These are phyloP conservation scores for Ricinus communis DNA, from an alignment of 345 rosid species.

Conservation along the genomic window DNA sequence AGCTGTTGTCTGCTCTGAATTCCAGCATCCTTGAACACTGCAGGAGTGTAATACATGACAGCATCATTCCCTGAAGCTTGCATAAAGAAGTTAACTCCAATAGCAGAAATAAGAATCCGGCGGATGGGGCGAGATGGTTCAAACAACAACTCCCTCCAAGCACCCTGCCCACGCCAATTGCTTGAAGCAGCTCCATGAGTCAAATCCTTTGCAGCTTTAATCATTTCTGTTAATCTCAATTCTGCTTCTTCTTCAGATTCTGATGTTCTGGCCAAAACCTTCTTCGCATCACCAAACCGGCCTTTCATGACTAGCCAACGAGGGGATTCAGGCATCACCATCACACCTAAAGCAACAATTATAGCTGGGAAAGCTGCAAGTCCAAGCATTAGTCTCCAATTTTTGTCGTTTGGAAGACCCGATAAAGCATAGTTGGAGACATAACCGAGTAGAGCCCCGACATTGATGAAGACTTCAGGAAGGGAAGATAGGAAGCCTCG, in stretches of 20 bases:
- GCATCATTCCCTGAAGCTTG: slow-evolving; percentile 69
- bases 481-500: slow-evolving; percentile 66
- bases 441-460: slow-evolving; percentile 67
- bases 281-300: slow-evolving; percentile 46
- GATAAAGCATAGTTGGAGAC: slow-evolving; percentile 54
- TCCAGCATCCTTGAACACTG: slow-evolving; percentile 47
- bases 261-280: slow-evolving; percentile 48
- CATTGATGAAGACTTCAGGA: slow-evolving; percentile 64
- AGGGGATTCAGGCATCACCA: slow-evolving; percentile 76
- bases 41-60: slow-evolving; percentile 54
- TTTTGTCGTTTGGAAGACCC: slow-evolving; percentile 43
- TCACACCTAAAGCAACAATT: slow-evolving; percentile 45
- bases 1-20: slow-evolving; percentile 37
- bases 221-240: slow-evolving; percentile 38
- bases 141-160: slow-evolving; percentile 43
- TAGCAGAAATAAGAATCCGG: slow-evolving; percentile 44
- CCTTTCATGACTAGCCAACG: slow-evolving; percentile 68
- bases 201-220: slow-evolving; percentile 17
- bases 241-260: slow-evolving; percentile 43
- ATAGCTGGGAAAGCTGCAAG: slow-evolving; percentile 57
- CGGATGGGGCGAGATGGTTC: slow-evolving; percentile 39
- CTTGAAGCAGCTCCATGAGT: slow-evolving; percentile 9
- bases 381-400: slow-evolving; percentile 74
- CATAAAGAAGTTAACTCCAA: slow-evolving; percentile 63
- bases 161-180: slow-evolving; percentile 39